These are phyloP conservation scores for Boletus subcaerulescens DNA, from an alignment of 768 basidiomycete species.

Conservation along the genomic window DNA sequence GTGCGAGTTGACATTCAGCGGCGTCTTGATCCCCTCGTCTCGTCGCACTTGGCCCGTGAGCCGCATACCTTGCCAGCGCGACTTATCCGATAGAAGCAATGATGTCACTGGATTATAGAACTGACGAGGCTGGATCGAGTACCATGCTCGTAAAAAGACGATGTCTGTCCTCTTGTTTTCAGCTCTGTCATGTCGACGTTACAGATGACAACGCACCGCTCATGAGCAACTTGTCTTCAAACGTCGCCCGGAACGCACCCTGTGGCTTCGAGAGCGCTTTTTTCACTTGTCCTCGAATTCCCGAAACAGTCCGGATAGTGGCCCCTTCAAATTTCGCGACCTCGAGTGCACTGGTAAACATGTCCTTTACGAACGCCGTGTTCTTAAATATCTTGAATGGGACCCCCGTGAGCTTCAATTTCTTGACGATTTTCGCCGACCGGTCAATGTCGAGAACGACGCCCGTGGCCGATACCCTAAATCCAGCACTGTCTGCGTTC, in stretches of 20 bases:
- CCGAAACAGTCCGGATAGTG: conserved; percentile 92
- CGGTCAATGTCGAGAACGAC: conserved; percentile 93
- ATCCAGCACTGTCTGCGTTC: conserved; percentile 60
- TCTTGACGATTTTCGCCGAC: conserved; percentile 95
- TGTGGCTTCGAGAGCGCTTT: conserved; percentile 94
- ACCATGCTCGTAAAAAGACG: conserved; percentile 95
- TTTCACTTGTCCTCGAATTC: conserved; percentile 95
- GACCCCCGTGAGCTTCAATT: conserved; percentile 91
- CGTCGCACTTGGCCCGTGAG: conserved; percentile 89
- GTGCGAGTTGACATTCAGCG: conserved; percentile 75
- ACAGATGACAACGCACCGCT: conserved; percentile 62
- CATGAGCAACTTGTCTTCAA: conserved; percentile 96
- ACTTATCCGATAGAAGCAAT: conserved; percentile 77
- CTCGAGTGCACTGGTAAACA: conserved; percentile 92
- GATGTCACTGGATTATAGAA: conserved; percentile 97
- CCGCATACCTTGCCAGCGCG: conserved; percentile 91
- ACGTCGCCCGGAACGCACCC: conserved; percentile 93
- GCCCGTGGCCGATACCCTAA: conserved; percentile 90
- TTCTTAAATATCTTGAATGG: conserved; percentile 99
- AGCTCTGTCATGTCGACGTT: background rate
- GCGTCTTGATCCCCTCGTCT: conserved; percentile 83
- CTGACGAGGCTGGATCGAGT: conserved; percentile 89
- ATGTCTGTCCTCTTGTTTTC: conserved; percentile 57
- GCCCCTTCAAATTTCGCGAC: conserved; percentile 99
- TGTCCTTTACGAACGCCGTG: conserved; percentile 96